A percentile compares a stretch with the other conserved stretches of the same genome.
These are phyloP conservation scores for Pythium phragmiticola DNA, from an alignment of 352 stramenopile genomes.

Conservation along the genomic window DNA sequence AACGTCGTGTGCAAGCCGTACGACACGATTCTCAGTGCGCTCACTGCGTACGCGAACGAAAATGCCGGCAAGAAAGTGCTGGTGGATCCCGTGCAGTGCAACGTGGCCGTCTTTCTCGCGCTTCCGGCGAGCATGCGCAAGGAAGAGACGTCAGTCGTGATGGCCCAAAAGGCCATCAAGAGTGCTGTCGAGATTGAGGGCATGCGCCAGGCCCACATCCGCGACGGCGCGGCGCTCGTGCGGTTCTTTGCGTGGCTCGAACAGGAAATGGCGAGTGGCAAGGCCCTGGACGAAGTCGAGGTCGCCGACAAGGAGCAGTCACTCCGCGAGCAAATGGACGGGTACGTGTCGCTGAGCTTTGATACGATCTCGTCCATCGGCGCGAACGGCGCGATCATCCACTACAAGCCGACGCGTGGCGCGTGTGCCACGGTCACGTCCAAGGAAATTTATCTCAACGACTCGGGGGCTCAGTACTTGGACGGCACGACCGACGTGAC, in stretches of 20 bases:
- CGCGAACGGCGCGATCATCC: slow-evolving; percentile 97
- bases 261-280: slow-evolving; percentile 52
- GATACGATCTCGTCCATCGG: slow-evolving; percentile 97
- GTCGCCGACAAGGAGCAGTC: slow-evolving; percentile 92
- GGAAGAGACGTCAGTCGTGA: slow-evolving; percentile 74
- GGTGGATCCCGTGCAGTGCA: slow-evolving; percentile 80
- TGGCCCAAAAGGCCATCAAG: slow-evolving; percentile 92
- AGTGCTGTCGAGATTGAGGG: slow-evolving; percentile 94
- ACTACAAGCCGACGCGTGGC: slow-evolving; percentile 87
- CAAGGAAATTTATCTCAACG: slow-evolving; percentile 96
- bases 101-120: slow-evolving; percentile 79
- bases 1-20: slow-evolving; percentile 69
- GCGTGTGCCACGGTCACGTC: slow-evolving; percentile 87
- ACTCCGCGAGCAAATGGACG: slow-evolving; percentile 80
- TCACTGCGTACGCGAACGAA: slow-evolving; percentile 45
- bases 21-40: slow-evolving; percentile 40
- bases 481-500: slow-evolving; percentile 99
- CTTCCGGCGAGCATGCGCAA: slow-evolving; percentile 72
- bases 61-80: slow-evolving; percentile 65
- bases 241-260: slow-evolving; percentile 95
- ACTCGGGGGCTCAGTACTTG: slow-evolving; percentile 98
- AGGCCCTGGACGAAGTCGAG: slow-evolving; percentile 74
- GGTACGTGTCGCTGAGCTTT: slow-evolving; percentile 95
- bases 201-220: slow-evolving; percentile 94
- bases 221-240: slow-evolving; percentile 94